Evolutionary conservation across 2,329 filamentous ascomycete species (phyloP).

Genomic region (Alternaria angustiovoidea): DNA sequence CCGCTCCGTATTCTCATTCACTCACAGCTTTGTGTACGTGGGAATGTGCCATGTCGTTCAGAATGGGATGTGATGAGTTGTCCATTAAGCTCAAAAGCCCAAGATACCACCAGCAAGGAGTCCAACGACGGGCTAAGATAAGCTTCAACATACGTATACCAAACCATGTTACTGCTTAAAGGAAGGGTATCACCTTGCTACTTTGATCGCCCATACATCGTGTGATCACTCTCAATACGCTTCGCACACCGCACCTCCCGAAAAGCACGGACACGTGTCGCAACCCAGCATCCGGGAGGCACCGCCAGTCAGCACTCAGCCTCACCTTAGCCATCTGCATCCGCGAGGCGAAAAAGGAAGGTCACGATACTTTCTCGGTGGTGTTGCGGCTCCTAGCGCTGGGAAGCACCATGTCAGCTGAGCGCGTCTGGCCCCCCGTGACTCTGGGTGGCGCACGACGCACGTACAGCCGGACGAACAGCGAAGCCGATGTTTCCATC

Average conservation of each 20-base stretch:
- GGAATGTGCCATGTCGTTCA: not conserved
- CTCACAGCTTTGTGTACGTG: not conserved
- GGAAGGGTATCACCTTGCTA: not conserved
- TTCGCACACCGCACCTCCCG: constrained; percentile 9
- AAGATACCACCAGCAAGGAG: not conserved
- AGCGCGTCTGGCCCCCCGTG: constrained; percentile 37
- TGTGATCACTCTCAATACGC: constrained; percentile 9
- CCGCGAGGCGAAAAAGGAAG: constrained; percentile 33
- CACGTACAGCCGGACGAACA: constrained; percentile 23
- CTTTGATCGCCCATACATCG: constrained; percentile 3
- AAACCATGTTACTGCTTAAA: not conserved
- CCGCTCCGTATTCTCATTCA: not conserved
- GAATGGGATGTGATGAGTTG: not conserved
- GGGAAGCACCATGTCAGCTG: constrained; percentile 34
- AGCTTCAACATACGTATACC: not conserved
- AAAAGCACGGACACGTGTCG: constrained; percentile 7
- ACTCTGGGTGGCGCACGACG: constrained; percentile 14
- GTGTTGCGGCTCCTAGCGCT: constrained; percentile 39
- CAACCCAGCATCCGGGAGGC: constrained; percentile 9
- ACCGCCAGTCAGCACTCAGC: constrained; percentile 6
- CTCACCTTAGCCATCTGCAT: constrained; percentile 21
- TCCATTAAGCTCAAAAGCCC: not conserved
- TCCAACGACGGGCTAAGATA: too few species aligned
- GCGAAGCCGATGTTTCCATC: constrained; percentile 8
- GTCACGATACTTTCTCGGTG: constrained; percentile 43